Base-by-base conservation (phyloP, 805 yeast genomes). In the Debaryomyces maramus region DNA sequence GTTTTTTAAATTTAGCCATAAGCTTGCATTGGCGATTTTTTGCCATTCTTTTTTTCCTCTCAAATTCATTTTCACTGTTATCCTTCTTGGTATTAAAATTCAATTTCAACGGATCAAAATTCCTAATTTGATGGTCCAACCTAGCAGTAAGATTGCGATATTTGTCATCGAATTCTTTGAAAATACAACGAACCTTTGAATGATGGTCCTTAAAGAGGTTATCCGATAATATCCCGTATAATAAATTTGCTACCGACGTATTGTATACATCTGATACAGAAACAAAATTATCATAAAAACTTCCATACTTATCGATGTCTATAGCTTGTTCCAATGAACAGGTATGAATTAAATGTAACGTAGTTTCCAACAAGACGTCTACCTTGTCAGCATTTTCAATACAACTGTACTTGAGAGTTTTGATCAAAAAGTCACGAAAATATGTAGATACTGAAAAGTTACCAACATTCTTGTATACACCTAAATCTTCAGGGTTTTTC, bases 1-100 rank as follows among this genome's bases (percentile, higher is more conserved):
- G 95, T 47, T 77, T 78, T 47, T 83, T 85, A 55, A 91, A 77
- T 43, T 83, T 87, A 1, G 85, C 91, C 74, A 91, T 60, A 22
- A 90, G 72, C 50, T 80, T 83, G 1, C 75, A 77, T 50, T 81
- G 84, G 47, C 90, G 78, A 43, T 75, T 81, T 49, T 78, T 78
- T 0, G 96, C 97, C 6, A 77, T 48, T 29, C 76, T 68, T 58
- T 83, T 86, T 65, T 83, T 88, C 42, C 70, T 71, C 26, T 78
- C 84, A 20, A 67, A 59, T 22, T 76, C 83, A 7, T 55, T 51
- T 30, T 61, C 69, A 2, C 57, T 37, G 5, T 40, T 36, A 4
- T 43, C 45, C 2, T 46, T 45, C 5, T 39, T 37, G 8, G 26
- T 22, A 28, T 45, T 40, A 24, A 52, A 36, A 7, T 53, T 58